These are phyloP conservation scores for Solanum medicagineum DNA, from an alignment of 257 asterid genomes.

Conservation along the genomic window DNA sequence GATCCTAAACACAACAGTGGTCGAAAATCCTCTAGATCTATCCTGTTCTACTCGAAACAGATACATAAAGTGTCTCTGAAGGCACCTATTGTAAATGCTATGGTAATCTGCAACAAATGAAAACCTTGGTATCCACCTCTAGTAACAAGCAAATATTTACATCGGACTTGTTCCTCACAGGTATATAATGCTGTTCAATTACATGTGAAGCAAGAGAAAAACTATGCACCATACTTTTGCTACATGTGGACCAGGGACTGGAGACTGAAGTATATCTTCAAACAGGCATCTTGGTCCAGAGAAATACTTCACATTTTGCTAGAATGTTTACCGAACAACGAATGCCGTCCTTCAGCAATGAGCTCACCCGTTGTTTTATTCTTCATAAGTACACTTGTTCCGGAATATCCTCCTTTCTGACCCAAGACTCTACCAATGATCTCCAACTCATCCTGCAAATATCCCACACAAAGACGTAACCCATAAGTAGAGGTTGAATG, in stretches of 20 bases:
- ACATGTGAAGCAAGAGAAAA: neutral
- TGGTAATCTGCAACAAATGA: neutral
- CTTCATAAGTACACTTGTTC: conserved; percentile 49
- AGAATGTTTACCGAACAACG: conserved; percentile 48
- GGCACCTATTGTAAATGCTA: neutral
- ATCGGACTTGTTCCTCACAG: neutral
- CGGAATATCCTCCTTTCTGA: conserved; percentile 39
- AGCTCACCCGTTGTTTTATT: conserved; percentile 65
- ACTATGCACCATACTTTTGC: neutral
- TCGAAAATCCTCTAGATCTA: neutral
- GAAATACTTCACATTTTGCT: conserved; percentile 43
- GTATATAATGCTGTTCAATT: neutral
- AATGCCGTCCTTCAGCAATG: conserved; percentile 82
- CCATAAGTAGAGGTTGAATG: neutral
- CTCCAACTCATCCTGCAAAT: conserved; percentile 75
- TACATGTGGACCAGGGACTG: neutral
- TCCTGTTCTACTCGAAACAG: neutral
- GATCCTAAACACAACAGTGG: neutral
- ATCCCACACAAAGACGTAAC: neutral
- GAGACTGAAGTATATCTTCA: neutral
- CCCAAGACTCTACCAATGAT: conserved; percentile 45
- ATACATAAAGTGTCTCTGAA: neutral
- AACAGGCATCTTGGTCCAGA: neutral
- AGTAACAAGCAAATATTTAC: neutral
- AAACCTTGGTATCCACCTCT: neutral